Evolutionary conservation across 2,329 filamentous ascomycete species (phyloP).

Genomic region (Xylariaceae sp.): DNA sequence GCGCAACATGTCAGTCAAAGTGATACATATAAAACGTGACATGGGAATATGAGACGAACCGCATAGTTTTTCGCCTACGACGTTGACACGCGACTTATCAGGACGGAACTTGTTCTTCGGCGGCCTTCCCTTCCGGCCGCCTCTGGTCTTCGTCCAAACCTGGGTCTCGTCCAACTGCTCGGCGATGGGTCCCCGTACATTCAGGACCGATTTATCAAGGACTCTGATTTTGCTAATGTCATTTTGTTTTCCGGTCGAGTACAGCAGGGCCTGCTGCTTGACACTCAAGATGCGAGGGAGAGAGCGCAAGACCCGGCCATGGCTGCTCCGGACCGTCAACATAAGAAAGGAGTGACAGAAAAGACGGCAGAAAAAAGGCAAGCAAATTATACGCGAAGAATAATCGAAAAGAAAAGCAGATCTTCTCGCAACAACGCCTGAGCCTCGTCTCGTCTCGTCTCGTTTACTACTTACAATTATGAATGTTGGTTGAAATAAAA

Average conservation of each 20-base stretch:
- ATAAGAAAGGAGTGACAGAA: constrained; percentile 23
- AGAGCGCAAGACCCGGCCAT: constrained; percentile 22
- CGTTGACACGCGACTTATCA: constrained; percentile 45
- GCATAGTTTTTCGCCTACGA: constrained; percentile 48
- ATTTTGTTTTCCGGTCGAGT: constrained; percentile 2
- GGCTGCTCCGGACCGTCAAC: constrained; percentile 22
- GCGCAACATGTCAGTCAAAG: background rate
- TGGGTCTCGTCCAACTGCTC: constrained; percentile 21
- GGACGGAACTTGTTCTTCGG: background rate
- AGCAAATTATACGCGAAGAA: background rate
- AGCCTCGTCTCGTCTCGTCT: no score
- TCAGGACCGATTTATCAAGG: background rate
- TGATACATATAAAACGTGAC: background rate
- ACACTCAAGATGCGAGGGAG: constrained; percentile 6
- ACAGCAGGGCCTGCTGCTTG: constrained; percentile 3
- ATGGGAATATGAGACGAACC: constrained; percentile 29
- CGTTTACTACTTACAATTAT: no score
- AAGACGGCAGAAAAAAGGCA: background rate
- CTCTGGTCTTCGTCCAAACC: constrained; percentile 12
- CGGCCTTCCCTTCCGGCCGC: background rate
- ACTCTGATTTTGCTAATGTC: no score
- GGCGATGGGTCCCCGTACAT: constrained; percentile 17
- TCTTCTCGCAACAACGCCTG: no score
- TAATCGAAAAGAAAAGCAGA: background rate
- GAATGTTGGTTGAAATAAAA: no score